Evolutionary conservation across 192 early-diverging fungal genomes (phyloP), one percentile per base, ranked within the genome.

Genomic region (Thoreauomyces humboldtii): DNA sequence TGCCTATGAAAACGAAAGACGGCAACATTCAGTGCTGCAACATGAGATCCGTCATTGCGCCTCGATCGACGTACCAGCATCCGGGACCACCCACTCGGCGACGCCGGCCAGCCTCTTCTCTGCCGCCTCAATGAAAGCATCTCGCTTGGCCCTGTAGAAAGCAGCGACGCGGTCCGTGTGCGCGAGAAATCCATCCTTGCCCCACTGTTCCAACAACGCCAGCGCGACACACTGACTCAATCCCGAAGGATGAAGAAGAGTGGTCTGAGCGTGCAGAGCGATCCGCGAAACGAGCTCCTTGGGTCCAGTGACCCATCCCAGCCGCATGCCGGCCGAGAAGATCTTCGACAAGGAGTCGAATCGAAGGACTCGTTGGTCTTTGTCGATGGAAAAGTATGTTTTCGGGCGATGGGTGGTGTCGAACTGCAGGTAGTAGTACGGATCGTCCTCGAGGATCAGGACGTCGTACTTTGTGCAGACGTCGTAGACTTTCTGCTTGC

Each of bases 261-360:
- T 90, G 6, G 90, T 81, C 68, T 83, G 92, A 77, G 82, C 88
- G 71, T 94, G 88, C 46, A 93, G 77, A 56, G 87, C 83, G 47
- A 98, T 92, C 42, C 88, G 81, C 25, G 91, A 85, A 2, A 93
- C 73, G 11, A 98, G 79, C 43, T 81, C 82, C 21, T 64, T 69
- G 0, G 83, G 83, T 4, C 83, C 83, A 32, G 81, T 76, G 19
- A 78, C 82, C 89, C 89, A 91, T 1, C 94, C 94, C 22, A 93
- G 70, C 37, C 95, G 88, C 59, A 92, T 56, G 27, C 95, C 95
- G 1, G 91, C 88, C 4, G 89, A 91, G 33, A 98, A 61, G 47
- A 98, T 85, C 71, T 98, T 98, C 71, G 89, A 92, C 67, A 98
- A 87, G 27, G 88, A 91, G 67, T 98, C 95, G 50, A 96, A 88